phyloP scores from a whole-genome alignment of 2,329 filamentous ascomycete species.

The Penicillium paneum region DNA sequence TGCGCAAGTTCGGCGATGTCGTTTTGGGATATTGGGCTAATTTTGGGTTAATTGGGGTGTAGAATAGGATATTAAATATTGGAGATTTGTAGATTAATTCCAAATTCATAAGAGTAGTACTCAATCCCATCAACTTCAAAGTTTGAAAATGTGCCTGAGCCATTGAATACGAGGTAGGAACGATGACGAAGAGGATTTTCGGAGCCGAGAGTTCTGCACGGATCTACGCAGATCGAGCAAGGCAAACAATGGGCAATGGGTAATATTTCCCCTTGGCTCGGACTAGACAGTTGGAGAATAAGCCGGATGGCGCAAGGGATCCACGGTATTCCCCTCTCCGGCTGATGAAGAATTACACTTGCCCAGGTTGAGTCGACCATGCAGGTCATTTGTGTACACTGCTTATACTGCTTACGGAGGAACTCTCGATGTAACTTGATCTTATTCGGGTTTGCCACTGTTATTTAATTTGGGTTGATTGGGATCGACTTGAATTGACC shows the following conservation, averaged over 20 bases:
- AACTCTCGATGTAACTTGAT: background rate
- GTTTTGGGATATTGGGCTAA: slow-evolving; percentile 4
- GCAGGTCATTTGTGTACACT: background rate
- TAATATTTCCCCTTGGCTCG: slow-evolving; percentile 15
- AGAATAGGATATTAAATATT: background rate
- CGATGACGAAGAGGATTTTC: background rate
- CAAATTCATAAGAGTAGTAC: background rate
- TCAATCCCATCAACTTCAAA: background rate
- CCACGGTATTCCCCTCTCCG: slow-evolving; percentile 11
- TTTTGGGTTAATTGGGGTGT: background rate
- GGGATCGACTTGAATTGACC: background rate
- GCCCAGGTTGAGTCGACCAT: background rate
- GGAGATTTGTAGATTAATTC: background rate
- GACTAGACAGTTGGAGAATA: slow-evolving; percentile 10
- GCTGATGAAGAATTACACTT: background rate
- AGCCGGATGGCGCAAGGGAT: slow-evolving; percentile 18
- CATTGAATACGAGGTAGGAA: background rate
- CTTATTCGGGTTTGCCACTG: background rate
- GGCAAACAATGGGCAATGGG: slow-evolving; percentile 5
- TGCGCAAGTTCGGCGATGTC: slow-evolving; percentile 27
- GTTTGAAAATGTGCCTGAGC: background rate
- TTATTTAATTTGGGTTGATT: background rate
- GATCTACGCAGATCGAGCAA: slow-evolving; percentile 7
- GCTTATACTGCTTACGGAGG: background rate
- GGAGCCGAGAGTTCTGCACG: background rate